phyloP scores from a whole-genome alignment of 495 filamentous ascomycete genomes.

The Lophiotrema nucula region DNA sequence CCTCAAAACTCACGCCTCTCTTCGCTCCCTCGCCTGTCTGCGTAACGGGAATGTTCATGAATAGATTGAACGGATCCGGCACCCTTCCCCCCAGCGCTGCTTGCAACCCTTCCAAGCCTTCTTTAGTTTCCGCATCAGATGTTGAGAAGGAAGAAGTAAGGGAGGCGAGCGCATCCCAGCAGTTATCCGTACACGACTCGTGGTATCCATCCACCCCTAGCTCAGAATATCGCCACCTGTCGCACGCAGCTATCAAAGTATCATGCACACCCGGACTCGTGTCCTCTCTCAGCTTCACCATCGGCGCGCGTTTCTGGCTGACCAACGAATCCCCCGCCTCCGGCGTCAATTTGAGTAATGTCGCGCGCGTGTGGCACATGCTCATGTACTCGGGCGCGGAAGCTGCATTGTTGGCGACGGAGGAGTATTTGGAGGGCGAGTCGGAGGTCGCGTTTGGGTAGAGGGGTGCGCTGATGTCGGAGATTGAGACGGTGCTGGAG shows the following conservation, averaged over 20 bases:
- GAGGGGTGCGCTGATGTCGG: conserved; percentile 22
- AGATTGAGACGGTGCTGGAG: conserved; percentile 25
- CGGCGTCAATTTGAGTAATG: conserved; percentile 36
- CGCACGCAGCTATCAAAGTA: conserved; percentile 46
- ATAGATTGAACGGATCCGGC: conserved; percentile 49
- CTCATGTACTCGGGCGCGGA: conserved; percentile 38
- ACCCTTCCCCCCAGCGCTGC: conserved; percentile 32
- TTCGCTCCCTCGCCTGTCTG: conserved; percentile 37
- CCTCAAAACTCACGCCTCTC: conserved; percentile 32
- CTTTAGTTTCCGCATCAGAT: not conserved
- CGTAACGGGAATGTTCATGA: conserved; percentile 50
- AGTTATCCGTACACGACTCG: conserved; percentile 48
- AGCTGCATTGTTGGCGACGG: conserved; percentile 23
- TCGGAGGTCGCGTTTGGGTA: conserved; percentile 21
- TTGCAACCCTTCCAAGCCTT: conserved; percentile 16
- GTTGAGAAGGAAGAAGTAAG: conserved; percentile 1
- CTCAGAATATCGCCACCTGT: conserved; percentile 41
- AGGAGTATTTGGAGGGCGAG: conserved; percentile 10
- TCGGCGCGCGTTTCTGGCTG: conserved; percentile 41
- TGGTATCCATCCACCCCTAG: conserved; percentile 43
- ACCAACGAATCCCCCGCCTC: conserved; percentile 40
- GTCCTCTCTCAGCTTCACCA: conserved; percentile 44
- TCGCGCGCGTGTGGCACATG: conserved; percentile 47
- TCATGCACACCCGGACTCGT: conserved; percentile 47
- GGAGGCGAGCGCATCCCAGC: conserved; percentile 40